phyloP scores from a whole-genome alignment of 2,329 filamentous ascomycete species.

The Pleomassaria siparia region DNA sequence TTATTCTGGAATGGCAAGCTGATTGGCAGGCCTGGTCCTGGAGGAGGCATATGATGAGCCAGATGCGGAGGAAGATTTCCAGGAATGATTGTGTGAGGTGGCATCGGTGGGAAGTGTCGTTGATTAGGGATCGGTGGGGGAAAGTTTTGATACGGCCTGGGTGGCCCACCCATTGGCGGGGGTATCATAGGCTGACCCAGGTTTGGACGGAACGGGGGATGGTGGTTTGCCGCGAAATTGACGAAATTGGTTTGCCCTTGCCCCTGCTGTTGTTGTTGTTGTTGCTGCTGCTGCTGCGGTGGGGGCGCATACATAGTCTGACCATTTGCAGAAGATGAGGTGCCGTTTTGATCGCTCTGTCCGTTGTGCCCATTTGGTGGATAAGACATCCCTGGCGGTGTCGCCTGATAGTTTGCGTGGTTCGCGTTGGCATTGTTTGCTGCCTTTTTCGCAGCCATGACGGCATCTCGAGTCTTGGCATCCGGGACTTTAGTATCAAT shows the following conservation, averaged over 20 bases:
- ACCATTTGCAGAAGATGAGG: conserved; percentile 18
- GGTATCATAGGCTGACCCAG: conserved; percentile 47
- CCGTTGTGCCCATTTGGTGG: conserved; percentile 16
- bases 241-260: conserved; percentile 48
- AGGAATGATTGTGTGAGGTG: neutral
- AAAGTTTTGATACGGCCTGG: conserved; percentile 1
- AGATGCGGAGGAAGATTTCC: conserved; percentile 21
- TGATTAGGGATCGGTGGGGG: neutral
- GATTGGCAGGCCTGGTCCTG: conserved; percentile 22
- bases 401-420: conserved; percentile 26
- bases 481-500: conserved; percentile 82
- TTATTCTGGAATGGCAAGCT: conserved; percentile 35
- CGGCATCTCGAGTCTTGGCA: conserved; percentile 37
- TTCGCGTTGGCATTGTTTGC: conserved; percentile 59
- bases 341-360: conserved; percentile 16
- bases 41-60: conserved; percentile 21
- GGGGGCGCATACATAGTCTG: conserved; percentile 2
- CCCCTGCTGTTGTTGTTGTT: no score
- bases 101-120: conserved; percentile 1
- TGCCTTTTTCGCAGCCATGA: conserved; percentile 61
- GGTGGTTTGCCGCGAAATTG: conserved; percentile 52
- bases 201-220: conserved; percentile 70
- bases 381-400: conserved; percentile 21
- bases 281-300: conserved; percentile 32
- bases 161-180: conserved; percentile 8